phyloP scores from a whole-genome alignment of 164 flowering plant genomes.

The Annona squamosa region DNA sequence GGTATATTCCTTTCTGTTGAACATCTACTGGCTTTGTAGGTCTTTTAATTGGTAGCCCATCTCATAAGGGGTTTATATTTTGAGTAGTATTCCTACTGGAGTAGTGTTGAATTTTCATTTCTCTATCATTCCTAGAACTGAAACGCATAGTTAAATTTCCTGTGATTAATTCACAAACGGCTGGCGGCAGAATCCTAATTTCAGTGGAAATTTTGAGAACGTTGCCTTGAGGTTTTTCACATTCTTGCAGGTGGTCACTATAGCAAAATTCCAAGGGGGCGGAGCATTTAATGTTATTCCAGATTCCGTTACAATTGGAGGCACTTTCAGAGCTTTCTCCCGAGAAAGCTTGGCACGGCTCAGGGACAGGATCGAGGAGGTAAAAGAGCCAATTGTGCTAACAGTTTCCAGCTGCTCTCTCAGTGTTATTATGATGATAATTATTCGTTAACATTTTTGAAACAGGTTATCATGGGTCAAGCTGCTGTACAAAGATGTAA shows the following conservation, averaged over 20 bases:
- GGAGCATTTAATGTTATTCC: conserved; percentile 53
- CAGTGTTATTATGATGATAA: background rate
- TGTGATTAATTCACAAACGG: background rate
- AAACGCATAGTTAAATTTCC: background rate
- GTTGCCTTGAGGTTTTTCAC: background rate
- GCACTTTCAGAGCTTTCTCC: conserved; percentile 46
- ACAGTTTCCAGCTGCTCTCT: background rate
- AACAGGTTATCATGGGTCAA: conserved; percentile 45
- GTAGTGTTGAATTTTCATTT: background rate
- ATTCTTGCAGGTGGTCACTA: conserved; percentile 40
- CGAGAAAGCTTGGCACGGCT: conserved; percentile 30
- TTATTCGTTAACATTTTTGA: too few relatives aligned
- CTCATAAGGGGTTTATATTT: background rate
- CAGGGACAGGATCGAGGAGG: conserved; percentile 43
- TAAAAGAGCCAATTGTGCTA: conserved; percentile 1
- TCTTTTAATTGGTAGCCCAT: background rate
- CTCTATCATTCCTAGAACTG: background rate
- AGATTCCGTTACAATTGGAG: conserved; percentile 51
- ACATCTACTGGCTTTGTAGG: background rate
- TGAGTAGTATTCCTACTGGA: background rate
- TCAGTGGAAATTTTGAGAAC: background rate
- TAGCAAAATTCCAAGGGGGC: conserved; percentile 49
- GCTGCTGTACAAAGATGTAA: conserved; percentile 54
- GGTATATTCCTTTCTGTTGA: conserved; percentile 21
- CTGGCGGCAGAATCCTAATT: background rate